Conservation (phyloP, 352 stramenopile species). For the Aphanomyces astaci region DNA sequence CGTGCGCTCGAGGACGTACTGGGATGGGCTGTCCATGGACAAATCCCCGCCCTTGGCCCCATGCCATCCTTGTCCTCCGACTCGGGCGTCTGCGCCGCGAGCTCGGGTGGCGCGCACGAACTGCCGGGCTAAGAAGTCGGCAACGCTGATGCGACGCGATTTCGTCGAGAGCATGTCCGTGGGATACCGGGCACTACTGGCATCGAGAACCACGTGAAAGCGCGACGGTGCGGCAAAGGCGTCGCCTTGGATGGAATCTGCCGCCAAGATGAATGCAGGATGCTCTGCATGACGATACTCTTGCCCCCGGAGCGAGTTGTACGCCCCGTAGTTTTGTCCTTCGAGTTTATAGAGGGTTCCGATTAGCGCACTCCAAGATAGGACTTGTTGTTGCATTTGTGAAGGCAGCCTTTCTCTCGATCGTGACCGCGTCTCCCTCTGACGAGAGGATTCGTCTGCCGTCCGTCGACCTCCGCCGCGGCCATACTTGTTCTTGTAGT, state of each 20-base stretch:
- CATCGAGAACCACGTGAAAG: conserved; percentile 82
- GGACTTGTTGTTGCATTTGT: background rate
- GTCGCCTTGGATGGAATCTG: conserved; percentile 93
- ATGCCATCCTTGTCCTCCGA: conserved; percentile 62
- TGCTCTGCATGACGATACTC: conserved; percentile 32
- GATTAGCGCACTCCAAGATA: conserved; percentile 42
- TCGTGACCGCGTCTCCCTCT: background rate
- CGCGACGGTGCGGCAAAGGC: conserved; percentile 92
- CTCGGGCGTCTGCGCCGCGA: conserved; percentile 58
- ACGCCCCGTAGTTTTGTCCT: conserved; percentile 77
- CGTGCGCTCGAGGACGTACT: conserved; percentile 92
- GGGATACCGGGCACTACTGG: conserved; percentile 71
- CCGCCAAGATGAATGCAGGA: conserved; percentile 68
- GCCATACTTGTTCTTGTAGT: conserved; percentile 87
- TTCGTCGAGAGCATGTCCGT: conserved; percentile 62
- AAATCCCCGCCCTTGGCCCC: conserved; percentile 92
- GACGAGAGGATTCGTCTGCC: background rate
- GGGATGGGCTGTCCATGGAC: conserved; percentile 85
- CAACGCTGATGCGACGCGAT: conserved; percentile 76
- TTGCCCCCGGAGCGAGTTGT: conserved; percentile 62
- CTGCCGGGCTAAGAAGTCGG: conserved; percentile 85
- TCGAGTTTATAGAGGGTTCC: conserved; percentile 44
- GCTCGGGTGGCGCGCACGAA: conserved; percentile 59
- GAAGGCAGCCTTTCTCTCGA: background rate
- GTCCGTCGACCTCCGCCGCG: conserved; percentile 30